Conservation (phyloP, 768 basidiomycete genomes). For the Infundibulicybe gibba region DNA sequence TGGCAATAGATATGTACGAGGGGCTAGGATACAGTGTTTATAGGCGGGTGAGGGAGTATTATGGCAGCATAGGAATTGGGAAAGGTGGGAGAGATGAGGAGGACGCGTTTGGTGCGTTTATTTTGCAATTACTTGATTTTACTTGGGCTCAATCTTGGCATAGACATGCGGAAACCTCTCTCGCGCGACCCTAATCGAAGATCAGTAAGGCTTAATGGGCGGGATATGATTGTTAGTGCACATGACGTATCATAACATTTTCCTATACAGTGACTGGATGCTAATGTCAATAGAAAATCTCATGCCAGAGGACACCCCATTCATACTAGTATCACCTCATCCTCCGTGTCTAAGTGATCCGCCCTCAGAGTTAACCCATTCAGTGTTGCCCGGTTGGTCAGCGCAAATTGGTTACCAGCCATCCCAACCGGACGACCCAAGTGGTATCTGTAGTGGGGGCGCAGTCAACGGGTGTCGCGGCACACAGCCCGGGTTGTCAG, state of each 20-base stretch:
- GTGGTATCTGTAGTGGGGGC: too few species aligned
- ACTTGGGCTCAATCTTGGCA: neutral
- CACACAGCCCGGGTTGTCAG: too few species aligned
- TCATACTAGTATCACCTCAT: too few species aligned
- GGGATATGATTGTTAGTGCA: conserved; percentile 66
- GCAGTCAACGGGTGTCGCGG: too few species aligned
- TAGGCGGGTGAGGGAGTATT: conserved; percentile 87
- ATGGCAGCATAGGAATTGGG: conserved; percentile 72
- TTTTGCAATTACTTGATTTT: conserved; percentile 1
- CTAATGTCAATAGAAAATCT: too few species aligned
- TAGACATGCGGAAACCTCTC: conserved; percentile 73
- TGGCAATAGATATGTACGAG: conserved; percentile 93
- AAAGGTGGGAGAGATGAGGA: conserved; percentile 81
- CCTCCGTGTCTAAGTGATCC: too few species aligned
- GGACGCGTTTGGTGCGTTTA: conserved; percentile 80
- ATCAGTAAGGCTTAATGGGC: conserved; percentile 67
- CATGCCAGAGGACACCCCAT: too few species aligned
- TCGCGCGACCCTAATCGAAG: conserved; percentile 57
- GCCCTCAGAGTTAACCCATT: too few species aligned
- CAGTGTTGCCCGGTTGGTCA: too few species aligned
- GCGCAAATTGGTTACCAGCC: too few species aligned
- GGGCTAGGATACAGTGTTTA: conserved; percentile 92
- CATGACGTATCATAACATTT: conserved; percentile 49
- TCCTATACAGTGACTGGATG: too few species aligned
- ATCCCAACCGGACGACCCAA: too few species aligned